Evolutionary conservation across 1,284 basidiomycete species (phyloP).

Genomic region (Ceratobasidium sp.): DNA sequence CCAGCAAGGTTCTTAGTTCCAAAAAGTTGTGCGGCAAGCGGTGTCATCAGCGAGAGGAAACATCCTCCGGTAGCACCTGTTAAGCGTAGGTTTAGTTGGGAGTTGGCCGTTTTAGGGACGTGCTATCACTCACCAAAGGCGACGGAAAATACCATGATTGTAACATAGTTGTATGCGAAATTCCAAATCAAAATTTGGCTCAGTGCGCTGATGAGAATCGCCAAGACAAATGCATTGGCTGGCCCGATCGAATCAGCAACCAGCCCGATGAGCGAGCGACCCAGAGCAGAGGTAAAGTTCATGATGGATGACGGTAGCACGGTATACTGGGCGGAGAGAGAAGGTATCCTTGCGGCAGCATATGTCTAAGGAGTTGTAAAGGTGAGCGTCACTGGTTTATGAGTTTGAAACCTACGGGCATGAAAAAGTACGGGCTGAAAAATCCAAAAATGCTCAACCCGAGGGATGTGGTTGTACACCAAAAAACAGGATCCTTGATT

Average conservation of each 20-base stretch:
- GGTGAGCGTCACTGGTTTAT: constrained; percentile 34
- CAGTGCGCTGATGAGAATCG: constrained; percentile 42
- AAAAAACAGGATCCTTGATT: constrained; percentile 41
- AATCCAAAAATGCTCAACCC: constrained; percentile 39
- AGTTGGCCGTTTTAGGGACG: neutral
- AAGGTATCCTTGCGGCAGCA: constrained; percentile 41
- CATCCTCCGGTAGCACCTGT: constrained; percentile 9
- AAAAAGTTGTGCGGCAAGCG: constrained; percentile 43
- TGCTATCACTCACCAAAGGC: constrained; percentile 41
- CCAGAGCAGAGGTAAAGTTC: constrained; percentile 44
- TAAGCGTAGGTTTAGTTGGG: neutral
- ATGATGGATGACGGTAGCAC: constrained; percentile 43
- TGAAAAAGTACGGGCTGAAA: constrained; percentile 37
- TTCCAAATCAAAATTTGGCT: constrained; percentile 45
- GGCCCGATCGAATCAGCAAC: constrained; percentile 44
- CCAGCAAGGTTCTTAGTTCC: constrained; percentile 44
- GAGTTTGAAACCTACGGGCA: constrained; percentile 35
- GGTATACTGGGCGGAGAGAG: constrained; percentile 37
- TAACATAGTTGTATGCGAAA: constrained; percentile 43
- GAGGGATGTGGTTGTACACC: constrained; percentile 39
- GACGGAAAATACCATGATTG: constrained; percentile 43
- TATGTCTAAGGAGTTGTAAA: constrained; percentile 39
- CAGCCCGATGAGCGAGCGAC: constrained; percentile 42
- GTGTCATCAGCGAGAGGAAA: constrained; percentile 42
- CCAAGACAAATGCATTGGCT: constrained; percentile 44